These are phyloP conservation scores for Chalara sp. DNA, from an alignment of 2,329 filamentous ascomycete species.

Conservation along the genomic window DNA sequence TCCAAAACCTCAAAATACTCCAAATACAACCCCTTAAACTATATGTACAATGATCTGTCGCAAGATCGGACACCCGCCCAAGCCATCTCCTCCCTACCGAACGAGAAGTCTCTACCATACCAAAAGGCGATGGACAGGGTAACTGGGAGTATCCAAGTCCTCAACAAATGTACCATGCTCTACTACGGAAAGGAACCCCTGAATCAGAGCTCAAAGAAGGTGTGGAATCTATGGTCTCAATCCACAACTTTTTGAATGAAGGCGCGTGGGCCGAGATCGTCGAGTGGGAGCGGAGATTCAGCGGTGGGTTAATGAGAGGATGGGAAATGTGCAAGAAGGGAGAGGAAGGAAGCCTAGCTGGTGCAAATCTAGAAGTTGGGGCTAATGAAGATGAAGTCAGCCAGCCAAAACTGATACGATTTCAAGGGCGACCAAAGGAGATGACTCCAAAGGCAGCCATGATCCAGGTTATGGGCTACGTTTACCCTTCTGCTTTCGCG, in stretches of 20 bases:
- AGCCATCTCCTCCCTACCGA: constrained; percentile 67
- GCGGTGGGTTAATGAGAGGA: constrained; percentile 61
- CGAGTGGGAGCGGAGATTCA: constrained; percentile 86
- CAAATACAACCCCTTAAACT: constrained; percentile 78
- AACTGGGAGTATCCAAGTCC: constrained; percentile 98
- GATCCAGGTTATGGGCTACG: constrained; percentile 68
- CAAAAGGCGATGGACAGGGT: constrained; percentile 68
- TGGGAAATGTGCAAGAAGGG: constrained; percentile 70
- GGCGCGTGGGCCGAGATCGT: constrained; percentile 95
- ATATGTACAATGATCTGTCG: constrained; percentile 86
- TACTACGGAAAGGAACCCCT: constrained; percentile 90
- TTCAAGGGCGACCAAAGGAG: constrained; percentile 84
- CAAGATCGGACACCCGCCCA: constrained; percentile 73
- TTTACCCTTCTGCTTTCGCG: constrained; percentile 76
- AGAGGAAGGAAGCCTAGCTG: constrained; percentile 52
- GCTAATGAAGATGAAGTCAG: constrained; percentile 46
- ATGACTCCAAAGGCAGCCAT: constrained; percentile 88
- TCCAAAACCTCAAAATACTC: constrained; percentile 45
- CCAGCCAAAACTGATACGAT: constrained; percentile 72
- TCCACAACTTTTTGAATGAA: constrained; percentile 98
- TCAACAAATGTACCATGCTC: constrained; percentile 99
- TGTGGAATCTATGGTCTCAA: constrained; percentile 93
- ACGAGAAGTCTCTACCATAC: constrained; percentile 83
- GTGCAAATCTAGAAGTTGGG: constrained; percentile 35
- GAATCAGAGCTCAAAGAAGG: constrained; percentile 82